Evolutionary conservation across 2,329 filamentous ascomycete species (phyloP).

Genomic region (Aspergillus ustus): DNA sequence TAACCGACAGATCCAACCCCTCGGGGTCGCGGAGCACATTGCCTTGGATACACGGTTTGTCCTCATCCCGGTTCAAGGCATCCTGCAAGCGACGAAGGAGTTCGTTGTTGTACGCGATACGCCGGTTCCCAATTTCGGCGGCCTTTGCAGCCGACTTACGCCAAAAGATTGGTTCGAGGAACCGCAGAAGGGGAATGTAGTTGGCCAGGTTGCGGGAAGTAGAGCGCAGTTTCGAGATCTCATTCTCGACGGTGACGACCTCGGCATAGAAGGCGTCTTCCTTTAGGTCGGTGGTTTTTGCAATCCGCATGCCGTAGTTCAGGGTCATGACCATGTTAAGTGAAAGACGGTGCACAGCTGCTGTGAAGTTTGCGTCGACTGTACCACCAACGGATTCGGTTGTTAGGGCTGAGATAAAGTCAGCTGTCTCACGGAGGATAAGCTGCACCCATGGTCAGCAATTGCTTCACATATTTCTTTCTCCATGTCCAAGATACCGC

Average conservation of each 20-base stretch:
- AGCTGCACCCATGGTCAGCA: neutral
- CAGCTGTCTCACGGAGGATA: neutral
- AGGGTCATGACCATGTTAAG: neutral
- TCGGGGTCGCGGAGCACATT: slow-evolving; percentile 1
- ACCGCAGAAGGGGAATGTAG: slow-evolving; percentile 9
- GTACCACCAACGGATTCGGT: neutral
- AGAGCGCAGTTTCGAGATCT: slow-evolving; percentile 2
- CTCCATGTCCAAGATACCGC: too few species aligned
- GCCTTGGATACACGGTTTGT: slow-evolving; percentile 6
- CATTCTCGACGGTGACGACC: slow-evolving; percentile 4
- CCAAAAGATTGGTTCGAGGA: slow-evolving; percentile 4
- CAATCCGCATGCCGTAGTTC: neutral
- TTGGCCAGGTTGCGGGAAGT: slow-evolving; percentile 10
- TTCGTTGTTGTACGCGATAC: neutral
- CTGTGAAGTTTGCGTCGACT: neutral
- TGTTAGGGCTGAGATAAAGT: neutral
- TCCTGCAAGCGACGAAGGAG: neutral
- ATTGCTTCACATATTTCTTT: too few species aligned
- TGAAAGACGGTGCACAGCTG: neutral
- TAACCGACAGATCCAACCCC: neutral
- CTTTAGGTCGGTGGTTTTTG: slow-evolving; percentile 4
- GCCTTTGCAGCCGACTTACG: neutral
- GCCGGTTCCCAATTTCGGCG: neutral
- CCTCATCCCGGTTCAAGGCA: neutral
- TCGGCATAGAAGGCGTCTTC: slow-evolving; percentile 6